Evolutionary conservation across 805 yeast genomes (phyloP).

Genomic region (Metschnikowia similis): DNA sequence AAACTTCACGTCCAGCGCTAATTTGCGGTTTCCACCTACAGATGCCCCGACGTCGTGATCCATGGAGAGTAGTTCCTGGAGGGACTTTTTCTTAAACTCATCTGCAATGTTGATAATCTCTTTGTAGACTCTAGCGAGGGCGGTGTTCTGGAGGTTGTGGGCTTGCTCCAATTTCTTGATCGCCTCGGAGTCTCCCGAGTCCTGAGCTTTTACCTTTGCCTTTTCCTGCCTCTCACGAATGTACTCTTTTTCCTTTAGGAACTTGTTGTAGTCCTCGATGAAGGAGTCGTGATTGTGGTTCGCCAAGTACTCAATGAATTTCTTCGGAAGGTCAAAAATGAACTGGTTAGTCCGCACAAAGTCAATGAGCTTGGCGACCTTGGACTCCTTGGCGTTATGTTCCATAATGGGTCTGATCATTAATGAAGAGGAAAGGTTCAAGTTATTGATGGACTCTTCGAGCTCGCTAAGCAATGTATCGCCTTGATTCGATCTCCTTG

Average conservation of each 20-base stretch:
- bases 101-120: conserved; percentile 32
- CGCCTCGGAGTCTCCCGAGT: conserved; percentile 4
- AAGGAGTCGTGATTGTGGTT: conserved; percentile 32
- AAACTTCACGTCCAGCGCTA: conserved; percentile 28
- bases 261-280: conserved; percentile 32
- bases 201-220: conserved; percentile 7
- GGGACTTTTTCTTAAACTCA: conserved; percentile 32
- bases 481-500: conserved; percentile 10
- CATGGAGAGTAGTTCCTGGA: conserved; percentile 34
- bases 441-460: conserved; percentile 36
- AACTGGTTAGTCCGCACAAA: conserved; percentile 29
- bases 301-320: conserved; percentile 24
- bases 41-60: conserved; percentile 28
- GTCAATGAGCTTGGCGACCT: conserved; percentile 31
- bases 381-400: conserved; percentile 31
- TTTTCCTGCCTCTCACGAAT: conserved; percentile 13
- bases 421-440: conserved; percentile 33
- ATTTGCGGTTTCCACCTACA: conserved; percentile 4
- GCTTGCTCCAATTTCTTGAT: conserved; percentile 21
- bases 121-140: conserved; percentile 25
- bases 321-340: conserved; percentile 36
- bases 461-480: conserved; percentile 30
- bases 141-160: conserved; percentile 25
- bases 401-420: conserved; percentile 41
- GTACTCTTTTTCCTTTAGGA: conserved; percentile 22